Conservation (phyloP, 2,329 filamentous ascomycete genomes). For the Talaromyces rugulosus region DNA sequence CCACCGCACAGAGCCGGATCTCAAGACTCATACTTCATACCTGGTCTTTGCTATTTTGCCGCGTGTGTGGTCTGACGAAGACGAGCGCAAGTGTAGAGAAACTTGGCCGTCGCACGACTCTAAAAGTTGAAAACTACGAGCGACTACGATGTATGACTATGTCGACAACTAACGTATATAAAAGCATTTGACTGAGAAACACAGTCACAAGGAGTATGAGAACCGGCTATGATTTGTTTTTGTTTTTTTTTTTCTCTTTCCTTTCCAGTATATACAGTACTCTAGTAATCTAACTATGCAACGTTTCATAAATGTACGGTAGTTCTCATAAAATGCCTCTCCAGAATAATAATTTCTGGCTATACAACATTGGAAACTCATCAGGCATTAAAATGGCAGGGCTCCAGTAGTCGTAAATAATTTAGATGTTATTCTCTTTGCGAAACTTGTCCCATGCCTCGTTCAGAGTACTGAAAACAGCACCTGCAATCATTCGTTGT, state of each 20-base stretch:
- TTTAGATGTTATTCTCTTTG: constrained; percentile 55
- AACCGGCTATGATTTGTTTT: neutral
- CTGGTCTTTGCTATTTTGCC: constrained; percentile 88
- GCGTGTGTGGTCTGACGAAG: constrained; percentile 76
- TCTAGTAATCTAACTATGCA: neutral
- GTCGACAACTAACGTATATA: constrained; percentile 8
- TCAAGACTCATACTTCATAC: constrained; percentile 97
- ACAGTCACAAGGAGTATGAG: neutral
- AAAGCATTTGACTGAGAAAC: neutral
- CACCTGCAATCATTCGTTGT: constrained; percentile 62
- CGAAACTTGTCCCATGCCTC: constrained; percentile 68
- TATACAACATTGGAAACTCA: neutral
- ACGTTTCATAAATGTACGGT: neutral
- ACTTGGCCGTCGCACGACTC: constrained; percentile 54
- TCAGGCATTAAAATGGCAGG: neutral
- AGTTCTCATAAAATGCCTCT: neutral
- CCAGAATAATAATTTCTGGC: neutral
- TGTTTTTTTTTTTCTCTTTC: neutral
- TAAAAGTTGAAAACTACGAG: neutral
- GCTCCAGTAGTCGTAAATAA: neutral
- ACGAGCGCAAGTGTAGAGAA: constrained; percentile 65
- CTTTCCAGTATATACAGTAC: neutral
- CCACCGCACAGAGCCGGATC: constrained; percentile 76
- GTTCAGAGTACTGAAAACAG: constrained; percentile 62
- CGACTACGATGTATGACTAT: neutral